Evolutionary conservation across 352 stramenopile species (phyloP).

Genomic region (Phytophthora hybrid): DNA sequence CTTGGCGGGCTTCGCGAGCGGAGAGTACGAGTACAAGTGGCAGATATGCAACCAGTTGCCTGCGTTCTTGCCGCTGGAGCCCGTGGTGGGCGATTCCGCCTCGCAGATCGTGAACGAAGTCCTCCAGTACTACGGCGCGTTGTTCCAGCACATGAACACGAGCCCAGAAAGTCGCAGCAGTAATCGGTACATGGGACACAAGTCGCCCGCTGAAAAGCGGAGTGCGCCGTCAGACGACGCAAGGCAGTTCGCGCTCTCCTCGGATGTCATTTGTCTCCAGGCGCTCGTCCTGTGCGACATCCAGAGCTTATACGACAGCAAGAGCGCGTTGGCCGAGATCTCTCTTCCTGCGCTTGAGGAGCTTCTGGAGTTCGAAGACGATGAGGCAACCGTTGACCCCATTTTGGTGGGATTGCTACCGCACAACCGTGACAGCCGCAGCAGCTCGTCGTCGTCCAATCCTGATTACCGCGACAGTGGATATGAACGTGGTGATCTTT

Average conservation of each 20-base stretch:
- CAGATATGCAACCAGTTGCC: constrained; percentile 77
- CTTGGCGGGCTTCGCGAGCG: constrained; percentile 68
- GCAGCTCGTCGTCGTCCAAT: constrained; percentile 49
- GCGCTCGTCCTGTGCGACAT: constrained; percentile 83
- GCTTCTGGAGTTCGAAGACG: constrained; percentile 82
- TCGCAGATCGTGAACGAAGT: constrained; percentile 81
- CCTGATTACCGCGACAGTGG: constrained; percentile 43
- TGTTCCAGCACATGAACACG: constrained; percentile 72
- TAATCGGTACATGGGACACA: constrained; percentile 45
- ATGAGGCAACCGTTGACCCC: constrained; percentile 66
- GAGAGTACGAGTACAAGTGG: constrained; percentile 74
- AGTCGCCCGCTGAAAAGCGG: constrained; percentile 20
- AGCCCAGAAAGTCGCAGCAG: constrained; percentile 58
- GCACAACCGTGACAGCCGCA: constrained; percentile 44
- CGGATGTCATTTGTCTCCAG: constrained; percentile 65
- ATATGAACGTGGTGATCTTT: constrained; percentile 45
- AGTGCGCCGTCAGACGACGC: constrained; percentile 4
- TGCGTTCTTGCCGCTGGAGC: constrained; percentile 48
- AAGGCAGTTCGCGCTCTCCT: constrained; percentile 57
- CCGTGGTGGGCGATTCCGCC: constrained; percentile 64
- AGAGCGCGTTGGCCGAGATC: constrained; percentile 73
- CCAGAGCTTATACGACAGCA: constrained; percentile 79
- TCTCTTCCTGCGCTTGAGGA: constrained; percentile 74
- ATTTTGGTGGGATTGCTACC: constrained; percentile 52
- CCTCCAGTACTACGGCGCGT: constrained; percentile 74